Evolutionary conservation across 257 asterid species (phyloP).

Genomic region (Leonotis leonurus): DNA sequence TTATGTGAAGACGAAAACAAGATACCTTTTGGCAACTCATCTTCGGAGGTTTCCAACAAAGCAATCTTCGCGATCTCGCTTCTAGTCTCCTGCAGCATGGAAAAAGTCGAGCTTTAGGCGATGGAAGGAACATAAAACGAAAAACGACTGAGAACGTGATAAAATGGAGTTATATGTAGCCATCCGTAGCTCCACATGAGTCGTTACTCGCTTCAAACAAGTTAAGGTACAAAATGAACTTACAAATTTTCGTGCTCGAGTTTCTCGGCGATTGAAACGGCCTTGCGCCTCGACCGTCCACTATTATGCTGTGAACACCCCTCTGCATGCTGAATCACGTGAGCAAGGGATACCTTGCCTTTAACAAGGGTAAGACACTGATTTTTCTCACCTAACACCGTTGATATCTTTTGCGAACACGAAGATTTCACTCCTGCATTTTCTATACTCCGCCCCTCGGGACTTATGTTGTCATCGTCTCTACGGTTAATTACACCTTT

Average conservation of each 20-base stretch:
- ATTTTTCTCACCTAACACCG: slow-evolving; percentile 38
- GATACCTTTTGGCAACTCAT: slow-evolving; percentile 64
- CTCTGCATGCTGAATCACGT: slow-evolving; percentile 84
- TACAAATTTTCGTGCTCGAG: slow-evolving; percentile 94
- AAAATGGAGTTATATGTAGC: background rate
- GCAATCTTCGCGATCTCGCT: slow-evolving; percentile 72
- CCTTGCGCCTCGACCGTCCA: slow-evolving; percentile 87
- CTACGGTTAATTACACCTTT: too few species aligned
- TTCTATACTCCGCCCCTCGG: too few species aligned
- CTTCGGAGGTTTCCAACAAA: slow-evolving; percentile 76
- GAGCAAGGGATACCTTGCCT: slow-evolving; percentile 87
- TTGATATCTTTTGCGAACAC: slow-evolving; percentile 17
- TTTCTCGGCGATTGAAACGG: slow-evolving; percentile 90
- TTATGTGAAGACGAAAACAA: background rate
- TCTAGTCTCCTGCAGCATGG: slow-evolving; percentile 70
- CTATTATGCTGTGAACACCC: slow-evolving; percentile 41
- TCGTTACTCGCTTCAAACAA: background rate
- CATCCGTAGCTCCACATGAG: too few species aligned
- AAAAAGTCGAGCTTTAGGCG: background rate
- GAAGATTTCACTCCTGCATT: slow-evolving; percentile 18
- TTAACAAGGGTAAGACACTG: slow-evolving; percentile 72
- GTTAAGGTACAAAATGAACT: background rate
- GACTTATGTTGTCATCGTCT: too few species aligned
- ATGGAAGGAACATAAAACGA: too few species aligned
- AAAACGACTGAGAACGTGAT: too few species aligned